These are phyloP conservation scores for Pythium insidiosum DNA, from an alignment of 352 stramenopile genomes.

Conservation along the genomic window DNA sequence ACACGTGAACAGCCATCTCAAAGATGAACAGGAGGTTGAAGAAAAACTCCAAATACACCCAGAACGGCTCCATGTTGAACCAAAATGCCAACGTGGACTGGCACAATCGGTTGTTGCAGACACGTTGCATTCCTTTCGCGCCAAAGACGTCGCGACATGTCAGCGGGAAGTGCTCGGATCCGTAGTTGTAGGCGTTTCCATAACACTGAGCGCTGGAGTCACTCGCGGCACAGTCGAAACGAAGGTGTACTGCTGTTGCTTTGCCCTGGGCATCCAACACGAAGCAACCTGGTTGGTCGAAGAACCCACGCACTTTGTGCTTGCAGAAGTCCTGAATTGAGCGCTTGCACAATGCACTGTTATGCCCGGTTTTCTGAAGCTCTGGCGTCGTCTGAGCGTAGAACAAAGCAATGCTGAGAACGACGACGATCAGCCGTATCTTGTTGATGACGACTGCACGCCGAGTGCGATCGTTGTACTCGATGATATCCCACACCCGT, in stretches of 20 bases:
- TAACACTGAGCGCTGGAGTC: slow-evolving; percentile 18
- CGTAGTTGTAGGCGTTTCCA: slow-evolving; percentile 22
- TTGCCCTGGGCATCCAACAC: slow-evolving; percentile 12
- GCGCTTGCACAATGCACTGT: slow-evolving; percentile 27
- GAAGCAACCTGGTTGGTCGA: slow-evolving; percentile 27
- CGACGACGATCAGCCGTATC: slow-evolving; percentile 21
- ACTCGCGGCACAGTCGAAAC: slow-evolving; percentile 20
- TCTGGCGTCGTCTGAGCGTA: slow-evolving; percentile 49
- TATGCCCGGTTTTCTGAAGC: slow-evolving; percentile 31
- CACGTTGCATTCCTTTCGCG: slow-evolving; percentile 4
- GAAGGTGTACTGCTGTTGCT: slow-evolving; percentile 12
- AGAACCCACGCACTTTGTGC: slow-evolving; percentile 3
- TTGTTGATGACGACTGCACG: slow-evolving; percentile 16
- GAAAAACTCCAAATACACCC: no score
- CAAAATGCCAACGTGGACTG: slow-evolving; percentile 23
- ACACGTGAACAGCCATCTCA: no score
- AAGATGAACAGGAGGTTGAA: no score
- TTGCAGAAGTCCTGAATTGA: slow-evolving; percentile 32
- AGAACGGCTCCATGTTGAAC: no score
- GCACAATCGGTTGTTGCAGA: slow-evolving; percentile 42
- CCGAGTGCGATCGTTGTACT: slow-evolving; percentile 28
- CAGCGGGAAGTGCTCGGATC: slow-evolving; percentile 15
- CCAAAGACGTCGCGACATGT: slow-evolving; percentile 21
- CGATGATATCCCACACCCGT: slow-evolving; percentile 31
- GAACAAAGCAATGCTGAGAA: slow-evolving; percentile 39